Base-by-base conservation (phyloP, 2,329 filamentous ascomycete species). In the Cercospora zeina region DNA sequence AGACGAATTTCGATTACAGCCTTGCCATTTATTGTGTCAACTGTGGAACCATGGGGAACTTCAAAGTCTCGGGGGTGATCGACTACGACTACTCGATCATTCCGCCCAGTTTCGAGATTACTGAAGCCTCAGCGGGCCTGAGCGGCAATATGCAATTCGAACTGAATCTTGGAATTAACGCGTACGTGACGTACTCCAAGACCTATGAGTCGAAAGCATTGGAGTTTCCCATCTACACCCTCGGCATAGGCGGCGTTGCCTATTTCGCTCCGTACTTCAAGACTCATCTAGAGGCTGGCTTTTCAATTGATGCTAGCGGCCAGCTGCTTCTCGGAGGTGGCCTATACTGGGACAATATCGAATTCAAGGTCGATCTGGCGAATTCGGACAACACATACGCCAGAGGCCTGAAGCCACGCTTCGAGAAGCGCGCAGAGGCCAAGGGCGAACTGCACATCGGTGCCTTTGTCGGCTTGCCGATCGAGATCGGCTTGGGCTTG, bases 241-340 rank as follows among this genome's bases (percentile, higher is more conserved):
- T 39, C n/a, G 36, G 36, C 36, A 39, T 39, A 13, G 36, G 36
- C n/a, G 36, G 36, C n/a, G 36, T 39, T 13, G 36, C 36, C 36
- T 39, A 39, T 39, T 39, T 61, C 24, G 58, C 49, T 16, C 58
- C 58, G 4, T 61, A 47, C 53, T 16, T 61, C 27, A 54, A 30
- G 8, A 19, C 54, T 7, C 33, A 31, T 8, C 24, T 55, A 7
- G 21, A 45, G n/a, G 50, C 58, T 30, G 24, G 19, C n/a, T 21
- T 39, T n/a, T 34, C 45, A 36, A 24, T 61, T 24, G 37, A 50
- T 13, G 58, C 58, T 9, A 47, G 34, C 4, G 58, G 58, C 11
- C 13, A 51, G 21, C 36, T 61, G 9, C 39, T 61, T 14, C 19
- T 61, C n/a, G 58, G 58, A 9, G 36, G 47, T 9, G 51, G 37